These are phyloP conservation scores for Aspergillus indologenus DNA, from an alignment of 495 filamentous ascomycete species.

Conservation along the genomic window DNA sequence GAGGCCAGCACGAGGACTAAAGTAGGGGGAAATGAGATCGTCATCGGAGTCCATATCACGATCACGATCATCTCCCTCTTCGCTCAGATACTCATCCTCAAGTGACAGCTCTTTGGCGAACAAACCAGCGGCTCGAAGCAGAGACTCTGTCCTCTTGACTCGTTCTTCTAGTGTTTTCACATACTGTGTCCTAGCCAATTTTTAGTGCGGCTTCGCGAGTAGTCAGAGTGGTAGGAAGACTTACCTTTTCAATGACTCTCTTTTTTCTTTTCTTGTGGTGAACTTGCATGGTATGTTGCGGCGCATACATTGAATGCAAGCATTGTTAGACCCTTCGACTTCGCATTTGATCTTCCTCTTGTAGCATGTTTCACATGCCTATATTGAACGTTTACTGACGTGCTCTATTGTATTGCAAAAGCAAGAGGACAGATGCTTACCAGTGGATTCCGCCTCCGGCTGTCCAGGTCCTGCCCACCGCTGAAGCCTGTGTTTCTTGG, in stretches of 20 bases:
- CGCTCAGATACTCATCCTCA: constrained; percentile 63
- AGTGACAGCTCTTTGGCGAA: constrained; percentile 72
- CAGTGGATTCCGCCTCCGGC: constrained; percentile 25
- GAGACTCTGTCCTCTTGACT: constrained; percentile 77
- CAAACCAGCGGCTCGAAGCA: constrained; percentile 80
- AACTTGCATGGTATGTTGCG: constrained; percentile 92
- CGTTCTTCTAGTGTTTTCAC: constrained; percentile 90
- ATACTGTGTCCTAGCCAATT: constrained; percentile 69
- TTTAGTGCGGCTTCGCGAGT: constrained; percentile 2
- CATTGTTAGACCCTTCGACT: constrained; percentile 65
- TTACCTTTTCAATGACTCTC: constrained; percentile 84
- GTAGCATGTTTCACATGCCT: constrained; percentile 95
- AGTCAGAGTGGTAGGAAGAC: not conserved
- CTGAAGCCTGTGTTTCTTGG: constrained; percentile 10
- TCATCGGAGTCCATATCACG: constrained; percentile 61
- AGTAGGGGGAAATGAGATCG: constrained; percentile 6
- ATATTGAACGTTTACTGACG: constrained; percentile 19
- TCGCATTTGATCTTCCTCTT: constrained; percentile 99
- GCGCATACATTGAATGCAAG: constrained; percentile 86
- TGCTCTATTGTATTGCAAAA: not conserved
- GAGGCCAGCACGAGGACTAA: not conserved
- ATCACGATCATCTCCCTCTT: constrained; percentile 19
- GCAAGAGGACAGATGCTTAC: constrained; percentile 20
- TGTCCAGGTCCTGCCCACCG: constrained; percentile 12
- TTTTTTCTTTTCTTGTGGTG: constrained; percentile 85